Conservation (phyloP, 225 moss, liverwort and hornwort genomes). For the Straminergon stramineum region DNA sequence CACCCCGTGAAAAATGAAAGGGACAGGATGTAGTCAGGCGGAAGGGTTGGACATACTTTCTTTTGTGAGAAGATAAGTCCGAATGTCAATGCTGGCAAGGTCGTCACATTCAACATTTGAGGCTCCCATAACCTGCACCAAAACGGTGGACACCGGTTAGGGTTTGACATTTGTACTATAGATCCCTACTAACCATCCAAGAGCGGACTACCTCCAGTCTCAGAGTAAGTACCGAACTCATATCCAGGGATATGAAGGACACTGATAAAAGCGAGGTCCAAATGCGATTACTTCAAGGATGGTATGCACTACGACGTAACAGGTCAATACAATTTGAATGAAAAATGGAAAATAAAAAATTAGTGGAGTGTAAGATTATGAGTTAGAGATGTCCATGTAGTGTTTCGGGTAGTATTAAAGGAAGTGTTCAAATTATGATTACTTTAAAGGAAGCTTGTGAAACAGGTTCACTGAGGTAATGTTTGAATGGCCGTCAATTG, state of each 20-base stretch:
- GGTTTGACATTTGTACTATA: background rate
- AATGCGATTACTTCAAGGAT: background rate
- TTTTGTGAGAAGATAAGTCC: constrained; percentile 73
- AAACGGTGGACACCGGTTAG: background rate
- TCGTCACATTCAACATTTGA: constrained; percentile 80
- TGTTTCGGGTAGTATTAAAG: background rate
- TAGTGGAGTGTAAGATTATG: too few relatives aligned
- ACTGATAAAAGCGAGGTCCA: background rate
- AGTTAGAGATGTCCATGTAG: background rate
- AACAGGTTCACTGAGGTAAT: too few relatives aligned
- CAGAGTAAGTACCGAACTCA: background rate
- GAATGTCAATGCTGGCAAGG: constrained; percentile 66
- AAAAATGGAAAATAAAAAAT: background rate
- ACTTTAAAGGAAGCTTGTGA: background rate
- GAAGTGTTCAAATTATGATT: background rate
- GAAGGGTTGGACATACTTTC: constrained; percentile 48
- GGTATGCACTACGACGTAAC: background rate
- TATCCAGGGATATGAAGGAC: background rate
- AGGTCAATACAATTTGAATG: background rate
- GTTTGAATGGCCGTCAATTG: background rate
- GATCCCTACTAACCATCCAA: background rate
- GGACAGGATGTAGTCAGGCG: background rate
- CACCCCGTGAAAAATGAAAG: background rate
- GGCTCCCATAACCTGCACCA: constrained; percentile 77
- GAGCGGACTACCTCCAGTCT: background rate